These are phyloP conservation scores for Boletus sp. DNA, from an alignment of 768 basidiomycete species.

Conservation along the genomic window DNA sequence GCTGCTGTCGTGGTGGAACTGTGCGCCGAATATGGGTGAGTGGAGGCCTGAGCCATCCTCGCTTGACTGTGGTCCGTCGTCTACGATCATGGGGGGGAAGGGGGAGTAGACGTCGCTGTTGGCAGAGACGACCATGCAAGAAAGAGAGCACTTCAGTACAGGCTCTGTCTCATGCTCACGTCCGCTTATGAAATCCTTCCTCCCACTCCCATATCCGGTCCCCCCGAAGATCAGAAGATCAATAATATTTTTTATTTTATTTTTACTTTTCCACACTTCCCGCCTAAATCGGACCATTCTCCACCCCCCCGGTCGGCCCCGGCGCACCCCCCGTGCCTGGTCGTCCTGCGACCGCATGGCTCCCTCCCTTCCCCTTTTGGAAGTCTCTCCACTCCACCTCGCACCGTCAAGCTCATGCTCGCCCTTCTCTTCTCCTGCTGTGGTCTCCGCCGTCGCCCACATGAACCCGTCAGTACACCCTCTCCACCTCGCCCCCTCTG, in stretches of 20 bases:
- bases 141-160: conserved; percentile 12
- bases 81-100: conserved; percentile 53
- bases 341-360: conserved; percentile 19
- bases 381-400: too few species aligned
- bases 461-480: conserved; percentile 14
- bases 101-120: conserved; percentile 57
- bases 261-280: conserved; percentile 10
- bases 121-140: conserved; percentile 56
- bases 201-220: conserved; percentile 26
- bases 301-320: conserved; percentile 19
- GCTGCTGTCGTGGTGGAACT: conserved; percentile 47
- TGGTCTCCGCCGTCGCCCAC: conserved; percentile 22
- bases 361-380: not conserved
- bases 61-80: conserved; percentile 69
- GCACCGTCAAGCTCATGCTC: conserved; percentile 20
- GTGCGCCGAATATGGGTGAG: conserved; percentile 62
- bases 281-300: conserved; percentile 28
- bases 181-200: conserved; percentile 35
- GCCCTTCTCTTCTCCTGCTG: conserved; percentile 30
- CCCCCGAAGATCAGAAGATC: conserved; percentile 35
- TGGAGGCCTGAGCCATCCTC: conserved; percentile 76
- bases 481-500: not conserved
- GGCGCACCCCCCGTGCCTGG: conserved; percentile 31
- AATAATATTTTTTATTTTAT: conserved; percentile 6
- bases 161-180: conserved; percentile 42